Conservation (phyloP, 2,329 filamentous ascomycete genomes). For the Pyrenophora tritici-repentis region DNA sequence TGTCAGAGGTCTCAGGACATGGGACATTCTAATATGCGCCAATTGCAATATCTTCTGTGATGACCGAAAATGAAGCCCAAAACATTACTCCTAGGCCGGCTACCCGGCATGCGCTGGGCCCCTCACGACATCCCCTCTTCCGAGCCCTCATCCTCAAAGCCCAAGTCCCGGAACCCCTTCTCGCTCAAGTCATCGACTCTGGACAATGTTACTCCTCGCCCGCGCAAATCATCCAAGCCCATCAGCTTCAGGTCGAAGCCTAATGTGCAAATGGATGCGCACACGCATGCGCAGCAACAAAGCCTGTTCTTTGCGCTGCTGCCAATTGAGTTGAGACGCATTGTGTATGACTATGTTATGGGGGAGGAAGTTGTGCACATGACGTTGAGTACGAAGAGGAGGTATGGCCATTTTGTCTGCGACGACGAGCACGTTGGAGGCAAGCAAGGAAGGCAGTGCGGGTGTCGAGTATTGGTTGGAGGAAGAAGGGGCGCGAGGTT, state of each 20-base stretch:
- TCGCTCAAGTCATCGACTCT: slow-evolving; percentile 7
- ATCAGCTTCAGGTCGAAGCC: slow-evolving; percentile 26
- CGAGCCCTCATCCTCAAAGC: slow-evolving; percentile 10
- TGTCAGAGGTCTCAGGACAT: too few relatives aligned
- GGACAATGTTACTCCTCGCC: slow-evolving; percentile 4
- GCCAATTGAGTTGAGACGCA: slow-evolving; percentile 37
- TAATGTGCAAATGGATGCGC: slow-evolving; percentile 31
- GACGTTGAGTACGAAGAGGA: slow-evolving; percentile 34
- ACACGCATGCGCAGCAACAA: slow-evolving; percentile 36
- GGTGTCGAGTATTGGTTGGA: slow-evolving; percentile 38
- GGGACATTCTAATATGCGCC: too few relatives aligned
- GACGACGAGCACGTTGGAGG: slow-evolving; percentile 10
- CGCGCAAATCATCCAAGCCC: slow-evolving; percentile 24
- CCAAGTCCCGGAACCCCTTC: slow-evolving; percentile 23
- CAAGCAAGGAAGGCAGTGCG: slow-evolving; percentile 20
- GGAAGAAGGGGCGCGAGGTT: slow-evolving; percentile 26
- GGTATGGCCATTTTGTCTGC: slow-evolving; percentile 43
- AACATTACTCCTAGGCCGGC: slow-evolving; percentile 6
- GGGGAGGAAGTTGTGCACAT: slow-evolving; percentile 39
- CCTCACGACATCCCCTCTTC: slow-evolving; percentile 31
- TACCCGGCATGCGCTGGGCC: slow-evolving; percentile 35
- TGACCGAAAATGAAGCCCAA: slow-evolving; percentile 14
- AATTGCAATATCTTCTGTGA: background rate
- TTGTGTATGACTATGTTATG: slow-evolving; percentile 41
- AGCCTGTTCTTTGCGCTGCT: slow-evolving; percentile 39